Conservation (phyloP, 768 basidiomycete species). For the Pisolithus orientalis region DNA sequence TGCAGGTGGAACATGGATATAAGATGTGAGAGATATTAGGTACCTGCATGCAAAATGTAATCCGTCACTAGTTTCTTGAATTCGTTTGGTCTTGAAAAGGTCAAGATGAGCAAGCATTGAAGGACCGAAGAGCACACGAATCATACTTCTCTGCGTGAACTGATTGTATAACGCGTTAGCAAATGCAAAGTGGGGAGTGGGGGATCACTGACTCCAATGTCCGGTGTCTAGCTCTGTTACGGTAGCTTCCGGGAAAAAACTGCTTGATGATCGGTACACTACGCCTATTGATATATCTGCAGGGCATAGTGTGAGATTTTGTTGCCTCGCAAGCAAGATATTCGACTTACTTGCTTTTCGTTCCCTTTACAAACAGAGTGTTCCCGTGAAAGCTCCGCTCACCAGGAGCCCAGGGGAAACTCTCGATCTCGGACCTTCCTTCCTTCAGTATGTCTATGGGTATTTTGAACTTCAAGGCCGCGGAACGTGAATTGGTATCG, state of each 20-base stretch:
- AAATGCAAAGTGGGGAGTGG: background rate
- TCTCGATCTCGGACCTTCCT: slow-evolving; percentile 62
- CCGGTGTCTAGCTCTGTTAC: slow-evolving; percentile 65
- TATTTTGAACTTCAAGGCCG: slow-evolving; percentile 58
- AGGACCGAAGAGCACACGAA: background rate
- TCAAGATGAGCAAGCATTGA: background rate
- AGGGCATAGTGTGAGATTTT: slow-evolving; percentile 2
- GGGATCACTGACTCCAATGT: slow-evolving; percentile 71
- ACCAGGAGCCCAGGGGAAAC: slow-evolving; percentile 66
- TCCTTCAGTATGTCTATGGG: slow-evolving; percentile 62
- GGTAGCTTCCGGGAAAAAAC: slow-evolving; percentile 73
- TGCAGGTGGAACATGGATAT: background rate
- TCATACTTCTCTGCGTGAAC: slow-evolving; percentile 75
- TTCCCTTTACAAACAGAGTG: slow-evolving; percentile 73
- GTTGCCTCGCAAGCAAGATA: background rate
- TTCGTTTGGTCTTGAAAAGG: slow-evolving; percentile 42
- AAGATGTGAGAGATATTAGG: too few relatives aligned
- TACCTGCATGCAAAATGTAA: slow-evolving; percentile 11
- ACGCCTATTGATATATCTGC: slow-evolving; percentile 67
- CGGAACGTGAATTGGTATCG: slow-evolving; percentile 23
- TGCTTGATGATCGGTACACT: slow-evolving; percentile 54
- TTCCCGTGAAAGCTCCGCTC: slow-evolving; percentile 50
- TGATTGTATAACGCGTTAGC: slow-evolving; percentile 22
- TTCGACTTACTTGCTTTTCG: slow-evolving; percentile 57
- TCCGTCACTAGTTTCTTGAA: slow-evolving; percentile 38